Conservation (phyloP, 2,329 filamentous ascomycete species). For the Xylaria polymorpha region DNA sequence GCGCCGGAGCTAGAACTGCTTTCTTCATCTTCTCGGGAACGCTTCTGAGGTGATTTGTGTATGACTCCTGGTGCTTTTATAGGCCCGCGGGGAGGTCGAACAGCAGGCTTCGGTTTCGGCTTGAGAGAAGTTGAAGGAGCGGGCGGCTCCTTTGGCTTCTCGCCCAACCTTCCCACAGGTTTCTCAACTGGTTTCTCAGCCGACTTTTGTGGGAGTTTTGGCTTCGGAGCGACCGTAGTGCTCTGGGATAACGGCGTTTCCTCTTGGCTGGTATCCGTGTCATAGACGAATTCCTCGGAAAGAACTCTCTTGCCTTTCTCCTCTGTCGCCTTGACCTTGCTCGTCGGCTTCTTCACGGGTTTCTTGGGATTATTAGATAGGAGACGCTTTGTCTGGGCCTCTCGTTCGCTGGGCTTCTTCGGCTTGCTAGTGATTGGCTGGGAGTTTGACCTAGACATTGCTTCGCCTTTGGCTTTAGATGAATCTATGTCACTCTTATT, state of each 20-base stretch:
- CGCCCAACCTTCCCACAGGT: conserved; percentile 25
- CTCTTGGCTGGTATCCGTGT: conserved; percentile 67
- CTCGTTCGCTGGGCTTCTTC: conserved; percentile 67
- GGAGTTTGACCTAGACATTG: conserved; percentile 63
- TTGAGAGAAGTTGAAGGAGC: conserved; percentile 41
- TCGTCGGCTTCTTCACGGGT: conserved; percentile 57
- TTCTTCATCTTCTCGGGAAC: conserved; percentile 64
- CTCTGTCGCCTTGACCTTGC: conserved; percentile 56
- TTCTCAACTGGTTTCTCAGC: conserved; percentile 38
- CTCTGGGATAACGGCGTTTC: conserved; percentile 58
- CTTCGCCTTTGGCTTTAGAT: conserved; percentile 55
- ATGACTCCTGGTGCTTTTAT: conserved; percentile 47
- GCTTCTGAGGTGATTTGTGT: conserved; percentile 59
- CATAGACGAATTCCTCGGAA: conserved; percentile 67
- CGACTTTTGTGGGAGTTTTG: conserved; percentile 37
- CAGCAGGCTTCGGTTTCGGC: conserved; percentile 52
- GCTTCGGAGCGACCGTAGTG: conserved; percentile 45
- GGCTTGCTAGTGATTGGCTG: conserved; percentile 62
- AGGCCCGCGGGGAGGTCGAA: conserved; percentile 46
- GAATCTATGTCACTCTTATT: conserved; percentile 56
- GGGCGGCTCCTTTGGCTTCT: conserved; percentile 46
- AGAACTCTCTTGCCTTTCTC: conserved; percentile 60
- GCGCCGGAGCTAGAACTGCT: conserved; percentile 70
- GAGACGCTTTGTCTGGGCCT: conserved; percentile 67
- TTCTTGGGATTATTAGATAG: conserved; percentile 58